Conservation (phyloP, 2,329 filamentous ascomycete species). For the Colletotrichum lini region DNA sequence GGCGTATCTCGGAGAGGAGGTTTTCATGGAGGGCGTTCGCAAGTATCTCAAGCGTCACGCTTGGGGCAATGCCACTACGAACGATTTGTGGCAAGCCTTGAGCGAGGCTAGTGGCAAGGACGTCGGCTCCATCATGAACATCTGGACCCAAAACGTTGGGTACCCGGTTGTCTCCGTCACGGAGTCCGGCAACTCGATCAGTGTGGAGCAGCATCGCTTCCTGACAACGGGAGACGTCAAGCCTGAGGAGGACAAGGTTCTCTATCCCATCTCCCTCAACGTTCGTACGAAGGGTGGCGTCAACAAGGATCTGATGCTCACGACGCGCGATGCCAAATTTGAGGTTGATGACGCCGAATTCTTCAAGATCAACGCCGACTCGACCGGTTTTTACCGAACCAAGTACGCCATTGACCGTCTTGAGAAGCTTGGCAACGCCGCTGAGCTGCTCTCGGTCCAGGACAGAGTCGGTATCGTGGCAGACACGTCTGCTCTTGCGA, state of each 20-base stretch:
- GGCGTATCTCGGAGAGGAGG: slow-evolving; percentile 92
- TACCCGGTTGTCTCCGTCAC: slow-evolving; percentile 92
- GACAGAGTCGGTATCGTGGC: slow-evolving; percentile 96
- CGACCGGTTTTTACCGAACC: slow-evolving; percentile 92
- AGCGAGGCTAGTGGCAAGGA: slow-evolving; percentile 92
- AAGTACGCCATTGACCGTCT: slow-evolving; percentile 88
- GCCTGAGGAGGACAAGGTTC: slow-evolving; percentile 88
- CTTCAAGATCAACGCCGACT: slow-evolving; percentile 97
- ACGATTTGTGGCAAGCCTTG: slow-evolving; percentile 90
- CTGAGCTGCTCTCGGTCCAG: slow-evolving; percentile 87
- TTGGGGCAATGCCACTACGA: slow-evolving; percentile 94
- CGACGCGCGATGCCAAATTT: slow-evolving; percentile 79
- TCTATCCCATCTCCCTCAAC: slow-evolving; percentile 92
- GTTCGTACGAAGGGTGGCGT: slow-evolving; percentile 88
- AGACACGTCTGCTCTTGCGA: slow-evolving; percentile 89
- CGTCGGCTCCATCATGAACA: slow-evolving; percentile 90
- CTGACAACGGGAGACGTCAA: slow-evolving; percentile 92
- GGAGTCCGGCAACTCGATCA: slow-evolving; percentile 78
- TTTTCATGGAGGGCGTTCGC: slow-evolving; percentile 92
- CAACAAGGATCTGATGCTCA: slow-evolving; percentile 78
- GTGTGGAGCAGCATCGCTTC: slow-evolving; percentile 95
- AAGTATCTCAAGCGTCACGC: slow-evolving; percentile 95
- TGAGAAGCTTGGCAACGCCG: slow-evolving; percentile 88
- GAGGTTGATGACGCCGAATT: slow-evolving; percentile 86
- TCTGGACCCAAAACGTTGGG: slow-evolving; percentile 97